Base-by-base conservation (phyloP, 169 alveolate genomes). In the Eimeria praecox region DNA sequence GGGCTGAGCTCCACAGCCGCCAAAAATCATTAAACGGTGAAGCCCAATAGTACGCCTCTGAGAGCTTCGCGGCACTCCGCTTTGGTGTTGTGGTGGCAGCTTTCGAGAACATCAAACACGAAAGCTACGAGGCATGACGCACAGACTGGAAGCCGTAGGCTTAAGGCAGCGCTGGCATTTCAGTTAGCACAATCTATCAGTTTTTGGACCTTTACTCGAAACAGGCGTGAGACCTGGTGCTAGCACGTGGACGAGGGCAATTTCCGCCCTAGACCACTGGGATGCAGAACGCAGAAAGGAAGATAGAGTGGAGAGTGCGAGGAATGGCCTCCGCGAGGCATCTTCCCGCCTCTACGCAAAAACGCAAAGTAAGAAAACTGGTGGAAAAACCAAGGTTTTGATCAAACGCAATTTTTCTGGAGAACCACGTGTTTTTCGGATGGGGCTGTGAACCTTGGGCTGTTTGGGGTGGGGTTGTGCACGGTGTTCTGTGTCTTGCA, bases 361-460 rank as follows among this genome's bases (percentile, higher is more conserved):
- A 78, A 78, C 66, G 46, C 88, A 42, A 42, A 78, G 88, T 27
- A 18, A 38, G 33, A 20, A 38, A 18, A 78, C 42, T 78, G 42
- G 64, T 44, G 2, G 59, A 78, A 78, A 78, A 24, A 20, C 8
- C 66, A 49, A 49, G 66, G 27, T 40, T 44, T 9, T 8, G 46
- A 73, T n/a, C 38, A 73, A 14, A 1, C n/a, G 52, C 40, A 38
- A 73, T 33, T 22, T 44, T 78, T 46, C 12, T 44, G 38, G 40
- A 46, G 88, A 14, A 46, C 22, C 35, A 78, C 64, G 16, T 44
- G 27, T 22, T 46, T 78, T 16, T 27, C 66, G 40, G 3, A 78
- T 49, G 88, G 88, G 88, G 88, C 88, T 78, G 64, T 14, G 69
- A 44, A 30, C 88, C 42, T 49, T 75, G 56, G 86, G 35, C 59